Evolutionary conservation across 2,329 filamentous ascomycete genomes (phyloP), one percentile per base, ranked within the genome.

Genomic region (Apiospora malaysiana): DNA sequence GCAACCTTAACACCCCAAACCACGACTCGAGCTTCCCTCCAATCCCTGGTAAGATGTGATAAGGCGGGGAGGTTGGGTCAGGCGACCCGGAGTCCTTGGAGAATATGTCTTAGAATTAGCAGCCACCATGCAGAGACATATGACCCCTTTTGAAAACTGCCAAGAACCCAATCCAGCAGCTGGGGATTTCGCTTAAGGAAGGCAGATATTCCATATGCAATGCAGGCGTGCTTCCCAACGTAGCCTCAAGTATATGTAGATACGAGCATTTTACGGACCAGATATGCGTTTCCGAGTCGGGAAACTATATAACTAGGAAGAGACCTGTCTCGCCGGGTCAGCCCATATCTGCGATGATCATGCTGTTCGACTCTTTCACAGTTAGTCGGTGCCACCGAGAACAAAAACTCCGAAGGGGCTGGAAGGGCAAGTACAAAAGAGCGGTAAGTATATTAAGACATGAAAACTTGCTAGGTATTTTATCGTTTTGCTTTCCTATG

Each of bases 71-170:
- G 51, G 56, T 40, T 63, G 56, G 56, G 32, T 40, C 56, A 40
- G 56, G n/a, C 56, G 56, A 63, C 32, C 40, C 32, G 21, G 56
- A 14, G 51, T 27, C 37, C 10, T 14, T 37, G 51, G n/a, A 37
- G 32, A 23, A 63, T 21, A 63, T 63, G 56, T 63, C 56, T 63
- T 40, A 21, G 56, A 37, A 9, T n/a, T 23, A 14, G 56, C 56
- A 63, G 18, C 56, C 56, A 63, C 56, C 56, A 40, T 1, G 40
- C 40, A 40, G 9, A 63, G n/a, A 63, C 56, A 63, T 8, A 63
- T 63, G 56, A 63, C 56, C 56, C 27, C 32, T 32, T 63, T 63
- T 23, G 27, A n/a, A 37, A 10, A 40, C 32, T 63, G 56, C 56
- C 56, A 63, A 63, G 56, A 40, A 32, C 56, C 56, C 56, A n/a